Evolutionary conservation across 1,139 yeast species (phyloP).

Genomic region (Saccharomyces hybrid): DNA sequence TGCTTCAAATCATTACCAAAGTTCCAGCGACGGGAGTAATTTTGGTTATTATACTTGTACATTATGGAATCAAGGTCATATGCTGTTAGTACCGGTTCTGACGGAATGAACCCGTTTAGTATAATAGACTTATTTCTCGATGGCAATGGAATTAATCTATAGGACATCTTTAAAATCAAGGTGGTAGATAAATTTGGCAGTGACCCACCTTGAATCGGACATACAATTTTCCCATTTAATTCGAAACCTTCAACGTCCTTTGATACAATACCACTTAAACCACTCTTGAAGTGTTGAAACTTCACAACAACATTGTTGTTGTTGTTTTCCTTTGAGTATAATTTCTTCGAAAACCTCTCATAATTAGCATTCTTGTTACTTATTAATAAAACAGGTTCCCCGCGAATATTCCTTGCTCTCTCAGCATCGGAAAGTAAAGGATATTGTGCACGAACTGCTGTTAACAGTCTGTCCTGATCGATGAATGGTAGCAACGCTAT

Average conservation of each 20-base stretch:
- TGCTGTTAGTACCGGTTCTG: constrained; percentile 51
- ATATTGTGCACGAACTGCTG: constrained; percentile 61
- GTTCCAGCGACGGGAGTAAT: constrained; percentile 25
- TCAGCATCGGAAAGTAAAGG: constrained; percentile 62
- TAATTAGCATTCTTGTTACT: constrained; percentile 45
- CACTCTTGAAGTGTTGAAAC: constrained; percentile 44
- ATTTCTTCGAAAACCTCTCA: constrained; percentile 25
- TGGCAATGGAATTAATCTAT: constrained; percentile 51
- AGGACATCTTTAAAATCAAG: constrained; percentile 50
- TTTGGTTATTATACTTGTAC: constrained; percentile 31
- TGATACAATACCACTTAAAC: constrained; percentile 62
- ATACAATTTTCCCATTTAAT: constrained; percentile 42
- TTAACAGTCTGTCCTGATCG: constrained; percentile 67
- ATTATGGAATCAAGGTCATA: constrained; percentile 63
- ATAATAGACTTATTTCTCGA: constrained; percentile 70
- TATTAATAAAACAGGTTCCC: constrained; percentile 52
- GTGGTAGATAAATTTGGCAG: constrained; percentile 52
- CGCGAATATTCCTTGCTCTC: constrained; percentile 57
- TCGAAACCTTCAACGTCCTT: constrained; percentile 40
- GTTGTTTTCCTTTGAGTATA: constrained; percentile 32
- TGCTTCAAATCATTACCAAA: constrained; percentile 26
- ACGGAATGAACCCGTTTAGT: constrained; percentile 68
- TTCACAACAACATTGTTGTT: constrained; percentile 25
- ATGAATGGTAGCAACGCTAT: constrained; percentile 86
- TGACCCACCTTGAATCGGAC: constrained; percentile 51